Evolutionary conservation across 495 filamentous ascomycete genomes (phyloP).

Genomic region (Alectoria sarmentosa): DNA sequence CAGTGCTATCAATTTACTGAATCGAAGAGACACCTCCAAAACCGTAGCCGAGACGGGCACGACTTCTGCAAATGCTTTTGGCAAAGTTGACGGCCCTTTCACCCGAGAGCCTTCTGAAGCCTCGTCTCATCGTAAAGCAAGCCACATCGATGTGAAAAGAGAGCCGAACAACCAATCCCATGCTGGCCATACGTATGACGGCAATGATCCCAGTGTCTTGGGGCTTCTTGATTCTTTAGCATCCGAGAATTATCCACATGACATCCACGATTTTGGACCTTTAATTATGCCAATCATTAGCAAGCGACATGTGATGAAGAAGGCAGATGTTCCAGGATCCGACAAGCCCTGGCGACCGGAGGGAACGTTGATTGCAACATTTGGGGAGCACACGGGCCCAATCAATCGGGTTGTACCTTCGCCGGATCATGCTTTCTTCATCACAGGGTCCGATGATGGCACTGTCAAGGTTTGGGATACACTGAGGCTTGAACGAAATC

Average conservation of each 20-base stretch:
- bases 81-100: constrained; percentile 71
- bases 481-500: constrained; percentile 77
- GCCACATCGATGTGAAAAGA: constrained; percentile 27
- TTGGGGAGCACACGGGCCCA: constrained; percentile 77
- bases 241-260: constrained; percentile 81
- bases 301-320: constrained; percentile 56
- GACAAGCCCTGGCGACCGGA: constrained; percentile 73
- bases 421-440: constrained; percentile 91
- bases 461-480: constrained; percentile 93
- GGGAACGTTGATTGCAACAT: constrained; percentile 75
- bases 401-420: constrained; percentile 78
- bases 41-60: constrained; percentile 77
- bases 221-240: constrained; percentile 84
- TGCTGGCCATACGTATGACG: constrained; percentile 66
- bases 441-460: constrained; percentile 89
- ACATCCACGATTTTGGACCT: constrained; percentile 64
- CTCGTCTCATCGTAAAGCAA: constrained; percentile 15
- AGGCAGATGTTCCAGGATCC: constrained; percentile 39
- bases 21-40: constrained; percentile 70
- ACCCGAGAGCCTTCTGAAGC: constrained; percentile 34
- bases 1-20: constrained; percentile 79
- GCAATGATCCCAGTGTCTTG: constrained; percentile 80
- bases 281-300: constrained; percentile 61
- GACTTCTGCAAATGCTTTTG: constrained; percentile 73
- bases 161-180: constrained; percentile 33